phyloP scores from a whole-genome alignment of 2,329 filamentous ascomycete species.

The Sarocladiaceae sp. region DNA sequence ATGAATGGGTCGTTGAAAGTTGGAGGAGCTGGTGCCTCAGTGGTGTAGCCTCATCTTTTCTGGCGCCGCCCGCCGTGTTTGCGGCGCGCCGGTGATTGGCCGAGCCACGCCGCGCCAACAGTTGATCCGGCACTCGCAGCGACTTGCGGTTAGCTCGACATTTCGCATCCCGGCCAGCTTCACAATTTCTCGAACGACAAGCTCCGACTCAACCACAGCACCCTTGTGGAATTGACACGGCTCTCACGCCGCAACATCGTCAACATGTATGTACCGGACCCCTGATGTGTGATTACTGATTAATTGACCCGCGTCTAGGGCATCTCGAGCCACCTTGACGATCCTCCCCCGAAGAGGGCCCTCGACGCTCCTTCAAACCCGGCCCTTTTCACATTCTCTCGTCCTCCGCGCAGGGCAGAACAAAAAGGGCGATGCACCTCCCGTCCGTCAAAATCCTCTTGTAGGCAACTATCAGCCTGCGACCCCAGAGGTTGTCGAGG shows the following conservation, averaged over 20 bases:
- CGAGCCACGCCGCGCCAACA: slow-evolving; percentile 9
- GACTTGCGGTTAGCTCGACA: slow-evolving; percentile 12
- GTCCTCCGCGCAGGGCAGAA: background rate
- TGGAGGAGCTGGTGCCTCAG: no score
- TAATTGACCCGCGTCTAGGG: background rate
- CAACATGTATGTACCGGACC: background rate
- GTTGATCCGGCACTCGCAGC: slow-evolving; percentile 2
- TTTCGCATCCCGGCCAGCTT: slow-evolving; percentile 7
- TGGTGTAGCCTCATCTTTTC: slow-evolving; percentile 7
- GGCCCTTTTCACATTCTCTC: background rate
- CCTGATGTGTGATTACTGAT: background rate
- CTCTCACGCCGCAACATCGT: background rate
- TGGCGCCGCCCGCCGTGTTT: slow-evolving; percentile 6
- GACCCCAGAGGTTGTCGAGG: slow-evolving; percentile 13
- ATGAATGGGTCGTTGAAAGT: no score
- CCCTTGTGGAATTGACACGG: background rate
- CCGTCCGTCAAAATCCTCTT: slow-evolving; percentile 24
- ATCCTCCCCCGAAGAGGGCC: slow-evolving; percentile 1
- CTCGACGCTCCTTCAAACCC: slow-evolving; percentile 10
- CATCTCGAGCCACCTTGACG: background rate
- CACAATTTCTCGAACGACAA: background rate
- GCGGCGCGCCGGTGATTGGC: slow-evolving; percentile 15
- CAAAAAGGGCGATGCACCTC: slow-evolving; percentile 8
- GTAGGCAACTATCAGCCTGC: slow-evolving; percentile 21
- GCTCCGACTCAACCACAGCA: background rate